Evolutionary conservation across 345 rosid genomes (phyloP), one percentile per base, ranked within the genome.

Genomic region (Populus ilicifolia): DNA sequence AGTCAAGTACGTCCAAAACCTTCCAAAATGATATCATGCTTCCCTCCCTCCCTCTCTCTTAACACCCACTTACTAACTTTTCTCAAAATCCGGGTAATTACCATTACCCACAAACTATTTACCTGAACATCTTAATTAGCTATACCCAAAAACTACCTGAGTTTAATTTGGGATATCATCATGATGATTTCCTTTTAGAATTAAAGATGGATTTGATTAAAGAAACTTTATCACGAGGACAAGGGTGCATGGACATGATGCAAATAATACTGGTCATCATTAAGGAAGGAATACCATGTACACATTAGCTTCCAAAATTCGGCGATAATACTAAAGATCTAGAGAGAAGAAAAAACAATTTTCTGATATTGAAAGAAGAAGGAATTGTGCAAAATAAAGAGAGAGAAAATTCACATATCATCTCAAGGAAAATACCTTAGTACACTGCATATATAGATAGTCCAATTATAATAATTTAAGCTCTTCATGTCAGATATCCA

Each of bases 401-500:
- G 7, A 63, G 17, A 75, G 20, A 29, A 50, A 44, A n/a, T 8
- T 33, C 76, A 54, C 62, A 76, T 50, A 56, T 46, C 23, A 72
- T 16, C 36, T 43, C 46, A 30, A 65, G 54, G 64, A 72, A 70
- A 77, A 23, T 18, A 65, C 67, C 69, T 13, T 20, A 81, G 48
- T n/a, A 85, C 75, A 80, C 50, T 71, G 67, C 83, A 76, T 38
- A 46, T 75, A 23, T 4, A 23, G 13, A 46, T 38, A 56, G 21
- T 64, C 27, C 44, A 52, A 56, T 48, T 71, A 66, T 29, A 69
- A 62, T 69, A 59, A 46, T 21, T 70, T 52, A 76, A 38, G 44
- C 17, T 20, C 4, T 74, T 82, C 81, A 54, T 41, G 81, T 71
- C 79, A 50, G 79, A 79, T 71, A 46, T 50, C 73, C 65, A 77